phyloP scores from a whole-genome alignment of 2,329 filamentous ascomycete genomes.

The Sarocladium brachiariae region DNA sequence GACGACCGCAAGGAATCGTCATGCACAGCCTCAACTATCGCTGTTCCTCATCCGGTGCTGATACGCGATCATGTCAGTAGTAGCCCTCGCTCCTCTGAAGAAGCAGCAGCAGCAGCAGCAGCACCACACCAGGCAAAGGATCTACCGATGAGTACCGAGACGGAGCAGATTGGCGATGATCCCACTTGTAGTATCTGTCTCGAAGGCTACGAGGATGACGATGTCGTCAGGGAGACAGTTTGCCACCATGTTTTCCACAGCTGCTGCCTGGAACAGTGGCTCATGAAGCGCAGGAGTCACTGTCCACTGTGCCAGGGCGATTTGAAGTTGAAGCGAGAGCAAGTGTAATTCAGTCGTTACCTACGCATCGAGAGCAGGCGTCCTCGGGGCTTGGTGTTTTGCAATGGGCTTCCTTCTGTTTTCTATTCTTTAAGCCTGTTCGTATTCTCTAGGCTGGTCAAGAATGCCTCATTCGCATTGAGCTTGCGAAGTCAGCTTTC shows the following conservation, averaged over 20 bases:
- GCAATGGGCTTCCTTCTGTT: neutral
- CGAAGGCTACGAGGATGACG: conserved; percentile 5
- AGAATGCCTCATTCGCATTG: neutral
- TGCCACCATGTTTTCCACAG: conserved; percentile 9
- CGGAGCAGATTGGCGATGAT: neutral
- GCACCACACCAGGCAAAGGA: neutral
- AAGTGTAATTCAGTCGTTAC: neutral
- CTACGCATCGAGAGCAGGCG: neutral
- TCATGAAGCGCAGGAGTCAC: conserved; percentile 6
- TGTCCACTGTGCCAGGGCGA: conserved; percentile 7
- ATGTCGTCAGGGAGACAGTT: neutral
- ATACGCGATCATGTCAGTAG: neutral
- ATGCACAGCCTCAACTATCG: no score
- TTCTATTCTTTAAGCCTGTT: neutral
- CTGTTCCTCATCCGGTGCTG: neutral
- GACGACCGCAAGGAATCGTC: neutral
- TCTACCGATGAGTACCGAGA: neutral
- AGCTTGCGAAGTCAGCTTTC: neutral
- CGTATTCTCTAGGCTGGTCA: no score
- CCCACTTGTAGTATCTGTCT: conserved; percentile 1
- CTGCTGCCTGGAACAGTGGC: conserved; percentile 4
- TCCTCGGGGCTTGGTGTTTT: neutral
- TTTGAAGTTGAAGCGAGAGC: conserved; percentile 4
- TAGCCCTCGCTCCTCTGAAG: neutral
- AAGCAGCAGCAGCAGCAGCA: neutral